A percentile compares a stretch with the other conserved stretches of the same genome.
Conservation (phyloP, 768 basidiomycete genomes). For the Naganishia kalamii region DNA sequence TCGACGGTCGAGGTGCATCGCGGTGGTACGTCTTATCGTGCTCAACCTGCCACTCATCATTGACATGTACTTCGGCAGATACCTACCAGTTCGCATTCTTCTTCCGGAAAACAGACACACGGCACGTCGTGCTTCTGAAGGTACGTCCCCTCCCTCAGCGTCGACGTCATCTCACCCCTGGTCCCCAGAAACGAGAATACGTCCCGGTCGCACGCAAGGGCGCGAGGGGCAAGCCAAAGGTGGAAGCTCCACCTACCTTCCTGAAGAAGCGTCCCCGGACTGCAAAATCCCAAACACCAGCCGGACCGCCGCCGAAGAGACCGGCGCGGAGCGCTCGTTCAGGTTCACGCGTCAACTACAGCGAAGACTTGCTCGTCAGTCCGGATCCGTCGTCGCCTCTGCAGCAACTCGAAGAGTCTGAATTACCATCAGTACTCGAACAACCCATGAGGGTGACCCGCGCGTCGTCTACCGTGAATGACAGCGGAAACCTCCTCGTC, state of each 20-base stretch:
- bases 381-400: background rate
- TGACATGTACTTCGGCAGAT: constrained; percentile 50
- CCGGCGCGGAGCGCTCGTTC: too few relatives aligned
- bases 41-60: background rate
- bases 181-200: constrained; percentile 21
- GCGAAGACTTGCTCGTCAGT: background rate
- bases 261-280: background rate
- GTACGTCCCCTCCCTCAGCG: constrained; percentile 48
- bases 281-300: too few relatives aligned
- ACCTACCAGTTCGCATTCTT: constrained; percentile 89
- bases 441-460: too few relatives aligned
- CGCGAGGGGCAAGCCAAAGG: background rate
- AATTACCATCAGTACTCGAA: too few relatives aligned
- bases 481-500: background rate
- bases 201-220: background rate
- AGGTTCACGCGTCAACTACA: background rate
- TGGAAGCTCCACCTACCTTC: background rate
- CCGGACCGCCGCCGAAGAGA: too few relatives aligned
- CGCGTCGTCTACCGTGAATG: too few relatives aligned
- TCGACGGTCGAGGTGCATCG: constrained; percentile 74
- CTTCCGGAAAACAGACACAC: constrained; percentile 68
- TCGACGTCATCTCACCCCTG: background rate
- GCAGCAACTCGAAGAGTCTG: too few relatives aligned
- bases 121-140: constrained; percentile 73
- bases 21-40: constrained; percentile 58